Conservation (phyloP, 257 asterid species). For the Osmanthus fragrans region DNA sequence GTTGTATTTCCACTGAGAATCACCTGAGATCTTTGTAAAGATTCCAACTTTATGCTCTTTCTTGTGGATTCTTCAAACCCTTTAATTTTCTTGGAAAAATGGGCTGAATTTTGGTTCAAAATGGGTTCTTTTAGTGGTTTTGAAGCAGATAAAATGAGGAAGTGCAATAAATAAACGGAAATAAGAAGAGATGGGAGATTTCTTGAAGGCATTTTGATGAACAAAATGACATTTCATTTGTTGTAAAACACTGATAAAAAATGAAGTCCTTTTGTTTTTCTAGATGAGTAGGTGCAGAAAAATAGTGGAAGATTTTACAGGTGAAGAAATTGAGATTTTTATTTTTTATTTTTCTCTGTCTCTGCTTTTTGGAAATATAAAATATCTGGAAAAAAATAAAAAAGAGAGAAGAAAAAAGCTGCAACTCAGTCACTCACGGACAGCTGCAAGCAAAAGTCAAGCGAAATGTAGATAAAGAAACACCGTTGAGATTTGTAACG, state of each 20-base stretch:
- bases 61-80: constrained; percentile 17
- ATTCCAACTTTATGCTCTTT: constrained; percentile 36
- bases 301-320: constrained; percentile 10
- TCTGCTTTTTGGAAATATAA: constrained; percentile 9
- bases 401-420: neutral
- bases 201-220: constrained; percentile 25
- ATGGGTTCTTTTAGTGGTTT: constrained; percentile 25
- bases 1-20: constrained; percentile 50
- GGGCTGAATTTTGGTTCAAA: constrained; percentile 22
- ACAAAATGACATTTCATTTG: constrained; percentile 31
- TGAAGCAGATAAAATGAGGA: constrained; percentile 25
- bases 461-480: too few species aligned
- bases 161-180: constrained; percentile 22
- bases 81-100: constrained; percentile 12
- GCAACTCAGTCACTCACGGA: too few species aligned
- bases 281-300: constrained; percentile 23
- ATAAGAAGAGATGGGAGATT: constrained; percentile 21
- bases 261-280: constrained; percentile 1
- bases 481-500: too few species aligned
- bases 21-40: constrained; percentile 34
- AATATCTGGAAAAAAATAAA: constrained; percentile 23
- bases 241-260: constrained; percentile 16
- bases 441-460: too few species aligned
- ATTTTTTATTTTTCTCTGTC: neutral
- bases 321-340: constrained; percentile 10